Evolutionary conservation across 257 asterid genomes (phyloP), one percentile per base, ranked within the genome.

Genomic region (Henckelia pumila): DNA sequence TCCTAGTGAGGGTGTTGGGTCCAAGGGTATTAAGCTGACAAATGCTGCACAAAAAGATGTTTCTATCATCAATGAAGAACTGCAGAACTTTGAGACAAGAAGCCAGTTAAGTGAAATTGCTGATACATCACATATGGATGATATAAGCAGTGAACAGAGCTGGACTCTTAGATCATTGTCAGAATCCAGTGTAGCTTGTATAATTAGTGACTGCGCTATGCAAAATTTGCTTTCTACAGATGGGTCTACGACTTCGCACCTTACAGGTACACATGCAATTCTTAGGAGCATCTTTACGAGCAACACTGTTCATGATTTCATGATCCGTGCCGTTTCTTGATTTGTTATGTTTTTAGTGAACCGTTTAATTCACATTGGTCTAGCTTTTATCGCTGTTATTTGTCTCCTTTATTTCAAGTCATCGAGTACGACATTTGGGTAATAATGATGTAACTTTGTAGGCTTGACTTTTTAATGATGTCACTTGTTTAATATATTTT

Each of bases 221-320:
- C 99, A 94, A 83, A 94, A 94, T 76, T 97, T 94, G 77, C 83
- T 94, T 37, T 91, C n/a, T 94, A 67, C 99, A 91, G 88, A 87
- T 94, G 84, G 97, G 96, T 64, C 75, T 94, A 75, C 87, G 97
- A 60, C 95, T 94, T 71, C 79, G 99, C 99, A 19, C 97, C 97
- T 66, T 95, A 91, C 77, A 83, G 95, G 99, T 91, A 75, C 64
- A 69, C 24, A 14, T 56, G 24, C 17, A 25, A 22, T 23, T 60
- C 52, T 29, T 20, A 10, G 61, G 3, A 19, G 33, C 32, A 24
- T 52, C 37, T 37, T 61, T 33, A 33, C 50, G 7, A 9, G 56
- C 8, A 14, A 47, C 20, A 4, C 1, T 47, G n/a, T n/a, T n/a
- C n/a, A n/a, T n/a, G n/a, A n/a, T 16, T 2, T 16, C 19, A 47